Conservation (phyloP, 768 basidiomycete genomes). For the Pleurotus cornucopiae region DNA sequence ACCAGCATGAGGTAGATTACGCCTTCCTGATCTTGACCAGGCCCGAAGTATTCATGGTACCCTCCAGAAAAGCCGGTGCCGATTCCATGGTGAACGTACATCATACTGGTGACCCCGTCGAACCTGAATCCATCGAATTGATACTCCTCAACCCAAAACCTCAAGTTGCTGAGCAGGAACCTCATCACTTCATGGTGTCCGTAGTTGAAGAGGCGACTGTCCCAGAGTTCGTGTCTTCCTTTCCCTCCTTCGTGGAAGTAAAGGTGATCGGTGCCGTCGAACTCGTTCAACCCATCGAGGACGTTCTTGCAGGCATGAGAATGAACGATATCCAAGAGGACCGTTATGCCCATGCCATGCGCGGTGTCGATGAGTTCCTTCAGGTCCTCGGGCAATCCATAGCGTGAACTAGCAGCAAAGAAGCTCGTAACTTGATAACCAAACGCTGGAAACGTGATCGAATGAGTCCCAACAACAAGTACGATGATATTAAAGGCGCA, state of each 20-base stretch:
- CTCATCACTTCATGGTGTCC: conserved; percentile 90
- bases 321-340: conserved; percentile 95
- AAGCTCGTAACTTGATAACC: conserved; percentile 98
- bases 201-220: conserved; percentile 97
- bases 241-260: conserved; percentile 95
- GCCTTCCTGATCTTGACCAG: conserved; percentile 77
- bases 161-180: conserved; percentile 91
- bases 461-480: conserved; percentile 1
- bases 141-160: conserved; percentile 95
- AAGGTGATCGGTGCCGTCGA: conserved; percentile 95
- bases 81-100: conserved; percentile 98
- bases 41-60: conserved; percentile 97
- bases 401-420: conserved; percentile 96
- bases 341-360: conserved; percentile 87
- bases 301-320: conserved; percentile 99
- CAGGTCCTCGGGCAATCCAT: conserved; percentile 91
- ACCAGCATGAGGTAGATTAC: conserved; percentile 98
- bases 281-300: conserved; percentile 90
- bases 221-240: conserved; percentile 96
- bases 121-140: conserved; percentile 97
- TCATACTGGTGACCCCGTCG: conserved; percentile 99
- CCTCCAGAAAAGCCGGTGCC: conserved; percentile 97
- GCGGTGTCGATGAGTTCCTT: conserved; percentile 95
- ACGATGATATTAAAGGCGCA: conserved; percentile 22
- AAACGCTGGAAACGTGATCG: conserved; percentile 57